These are phyloP conservation scores for Fagopyrum tataricum DNA, from an alignment of 148 eudicot species.

Conservation along the genomic window DNA sequence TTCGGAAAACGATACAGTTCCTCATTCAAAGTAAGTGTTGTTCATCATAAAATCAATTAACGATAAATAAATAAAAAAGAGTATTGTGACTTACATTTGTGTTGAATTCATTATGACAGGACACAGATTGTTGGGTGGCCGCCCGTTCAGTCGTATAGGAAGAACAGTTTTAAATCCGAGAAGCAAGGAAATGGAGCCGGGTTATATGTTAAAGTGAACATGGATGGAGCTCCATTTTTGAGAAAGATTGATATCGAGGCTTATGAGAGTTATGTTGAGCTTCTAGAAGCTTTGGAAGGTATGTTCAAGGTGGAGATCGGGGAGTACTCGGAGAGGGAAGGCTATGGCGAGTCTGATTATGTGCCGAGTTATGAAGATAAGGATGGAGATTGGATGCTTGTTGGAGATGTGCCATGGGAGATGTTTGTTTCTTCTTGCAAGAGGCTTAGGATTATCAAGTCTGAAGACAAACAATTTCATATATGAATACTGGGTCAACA, in stretches of 20 bases:
- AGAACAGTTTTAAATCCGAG: conserved; percentile 29
- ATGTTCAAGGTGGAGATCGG: conserved; percentile 59
- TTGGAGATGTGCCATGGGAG: conserved; percentile 17
- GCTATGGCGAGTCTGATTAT: conserved; percentile 28
- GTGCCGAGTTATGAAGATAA: conserved; percentile 55
- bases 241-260: conserved; percentile 60
- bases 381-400: conserved; percentile 86
- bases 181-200: conserved; percentile 22
- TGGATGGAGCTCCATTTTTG: conserved; percentile 77
- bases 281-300: conserved; percentile 39
- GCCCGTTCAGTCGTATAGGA: conserved; percentile 56
- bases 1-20: not conserved
- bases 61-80: too few species aligned
- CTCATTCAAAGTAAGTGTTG: conserved; percentile 26
- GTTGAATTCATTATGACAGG: conserved; percentile 20
- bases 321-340: conserved; percentile 26
- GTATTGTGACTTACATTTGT: not conserved
- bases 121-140: conserved; percentile 75
- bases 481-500: not conserved
- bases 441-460: conserved; percentile 20
- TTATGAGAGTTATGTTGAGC: conserved; percentile 44
- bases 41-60: not conserved
- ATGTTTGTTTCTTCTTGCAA: conserved; percentile 13
- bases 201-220: conserved; percentile 62
- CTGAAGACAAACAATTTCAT: conserved; percentile 55